Evolutionary conservation across 176 grass and related monocot species (phyloP), one percentile per base, ranked within the genome.

Genomic region (Carex cristatella): DNA sequence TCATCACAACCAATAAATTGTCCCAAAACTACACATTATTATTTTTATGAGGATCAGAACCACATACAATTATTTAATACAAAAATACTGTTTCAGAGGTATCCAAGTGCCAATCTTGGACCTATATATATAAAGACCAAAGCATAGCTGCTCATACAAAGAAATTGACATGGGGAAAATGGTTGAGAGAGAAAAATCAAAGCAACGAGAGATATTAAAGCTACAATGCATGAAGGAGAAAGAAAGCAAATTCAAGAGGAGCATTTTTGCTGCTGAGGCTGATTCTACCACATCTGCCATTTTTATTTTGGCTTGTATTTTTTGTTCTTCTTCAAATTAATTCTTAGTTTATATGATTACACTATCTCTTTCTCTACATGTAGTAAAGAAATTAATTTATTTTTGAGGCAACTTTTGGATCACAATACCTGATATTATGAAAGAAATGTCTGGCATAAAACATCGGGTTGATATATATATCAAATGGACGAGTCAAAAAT

Each of bases 221-320:
- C 40, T 72, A 11, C 31, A 81, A 81, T 81, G 79, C 79, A 42
- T 19, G 16, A 81, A 81, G 57, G 79, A 10, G 53, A 80, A 38
- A 80, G 38, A 40, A 40, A 40, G 4, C 38, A 40, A 40, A 5
- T 40, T 40, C 38, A 40, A 40, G 38, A 40, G 4, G 4, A 40
- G 38, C 38, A 40, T 40, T 40, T 40, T 40, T 40, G 0, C 38
- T 40, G 38, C 38, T 40, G 38, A 40, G 0, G 38, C 38, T 40
- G 38, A 40, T 40, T 40, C 4, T 40, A 40, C 38, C 4, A 40
- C 38, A 4, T 40, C 38, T 40, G 38, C 38, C 4, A 40, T 40
- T 40, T 40, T 40, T 40, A 40, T 40, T 40, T 40, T 40, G 38
- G 38, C 38, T 40, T 40, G 4, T 40, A 40, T 40, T 40, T 6